Evolutionary conservation across 192 early-diverging fungal genomes (phyloP), one percentile per base, ranked within the genome.

Genomic region (Coemansia sp.): DNA sequence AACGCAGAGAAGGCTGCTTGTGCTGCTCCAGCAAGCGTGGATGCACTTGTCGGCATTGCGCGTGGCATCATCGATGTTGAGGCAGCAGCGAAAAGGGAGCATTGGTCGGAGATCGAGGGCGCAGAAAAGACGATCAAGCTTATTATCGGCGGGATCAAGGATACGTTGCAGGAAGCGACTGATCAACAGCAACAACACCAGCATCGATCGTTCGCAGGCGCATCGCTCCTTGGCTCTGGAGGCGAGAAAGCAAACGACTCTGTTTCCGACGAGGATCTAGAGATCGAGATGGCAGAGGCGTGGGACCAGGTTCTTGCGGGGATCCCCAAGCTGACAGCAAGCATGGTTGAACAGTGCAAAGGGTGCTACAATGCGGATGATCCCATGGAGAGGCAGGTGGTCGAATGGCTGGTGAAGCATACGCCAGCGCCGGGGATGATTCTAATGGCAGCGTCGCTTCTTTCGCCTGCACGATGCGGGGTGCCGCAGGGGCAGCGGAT

Each of bases 71-170:
- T 59, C 13, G 44, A 40, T 20, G 31, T 50, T 2, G 61, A 67
- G 44, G 30, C 30, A 0, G 38, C 56, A 14, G 61, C 36, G 0
- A 41, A 14, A 19, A 61, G 54, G 14, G 64, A 64, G 50, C 64
- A 38, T 19, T 80, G 77, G 77, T 56, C 62, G 23, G 72, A 80
- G 60, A 61, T 59, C 6, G 64, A 74, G 44, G 61, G 72, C 7
- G 71, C 65, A 5, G 77, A 80, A 36, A 80, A 80, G 59, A 80
- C 77, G 6, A 47, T 80, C 25, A 67, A 70, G 62, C 64, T 80
- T 1, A 68, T 74, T 19, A 64, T 80, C 30, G 72, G 72, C 27
- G 65, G 72, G 15, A 62, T 75, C 54, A 75, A 75, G 50, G 72
- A 75, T 27, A 54, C 52, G 9, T 54, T 54, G 15, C 52, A 54